phyloP scores from a whole-genome alignment of 495 filamentous ascomycete genomes.

The Xeromyces bisporus region DNA sequence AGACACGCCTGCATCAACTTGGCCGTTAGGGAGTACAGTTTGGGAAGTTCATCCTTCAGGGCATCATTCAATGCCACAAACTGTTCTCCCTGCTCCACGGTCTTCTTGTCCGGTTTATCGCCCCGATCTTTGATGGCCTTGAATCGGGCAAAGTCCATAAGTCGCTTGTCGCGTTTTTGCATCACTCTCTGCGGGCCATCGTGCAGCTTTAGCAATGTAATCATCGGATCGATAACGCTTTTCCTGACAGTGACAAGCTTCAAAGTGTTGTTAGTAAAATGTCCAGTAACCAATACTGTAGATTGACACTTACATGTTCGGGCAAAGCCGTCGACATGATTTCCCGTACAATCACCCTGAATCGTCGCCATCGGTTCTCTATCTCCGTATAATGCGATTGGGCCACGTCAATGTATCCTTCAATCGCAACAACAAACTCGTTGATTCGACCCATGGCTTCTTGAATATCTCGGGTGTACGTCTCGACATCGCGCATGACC shows the following conservation, averaged over 20 bases:
- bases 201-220: conserved; percentile 61
- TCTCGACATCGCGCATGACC: conserved; percentile 76
- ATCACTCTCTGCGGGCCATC: conserved; percentile 70
- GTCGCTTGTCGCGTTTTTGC: conserved; percentile 78
- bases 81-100: conserved; percentile 63
- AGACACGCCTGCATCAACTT: conserved; percentile 66
- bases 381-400: conserved; percentile 57
- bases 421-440: conserved; percentile 51
- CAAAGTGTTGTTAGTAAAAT: conserved; percentile 2
- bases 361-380: conserved; percentile 80
- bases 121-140: conserved; percentile 59
- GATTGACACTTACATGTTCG: conserved; percentile 56
- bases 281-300: neutral
- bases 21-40: conserved; percentile 61
- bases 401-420: conserved; percentile 41
- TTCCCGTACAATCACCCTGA: conserved; percentile 65
- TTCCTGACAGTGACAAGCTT: conserved; percentile 61
- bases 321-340: conserved; percentile 60
- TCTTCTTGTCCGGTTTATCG: conserved; percentile 69
- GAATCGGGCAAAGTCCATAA: conserved; percentile 73
- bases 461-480: conserved; percentile 57
- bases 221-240: conserved; percentile 75
- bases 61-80: conserved; percentile 83
- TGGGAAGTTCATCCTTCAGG: conserved; percentile 80
- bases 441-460: conserved; percentile 56